Base-by-base conservation (phyloP, 345 rosid species). In the Acer campestre region DNA sequence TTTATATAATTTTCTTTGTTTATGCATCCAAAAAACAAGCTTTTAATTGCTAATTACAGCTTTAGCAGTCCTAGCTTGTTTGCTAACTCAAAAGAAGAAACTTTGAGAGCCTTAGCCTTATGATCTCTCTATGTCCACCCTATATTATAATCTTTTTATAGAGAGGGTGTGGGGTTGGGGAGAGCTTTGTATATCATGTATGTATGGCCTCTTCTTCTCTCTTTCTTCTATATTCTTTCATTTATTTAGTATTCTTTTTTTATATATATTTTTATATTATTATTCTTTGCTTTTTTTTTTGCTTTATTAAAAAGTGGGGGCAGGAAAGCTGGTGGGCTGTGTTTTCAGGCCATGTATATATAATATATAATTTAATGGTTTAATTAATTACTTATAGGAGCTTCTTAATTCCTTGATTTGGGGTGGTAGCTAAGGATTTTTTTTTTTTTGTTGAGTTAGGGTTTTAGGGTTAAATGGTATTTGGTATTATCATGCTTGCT, bases 301-400 rank as follows among this genome's bases (percentile, higher is more conserved):
- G 82, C 87, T 84, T 86, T 87, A 76, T 84, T 72, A 80, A 68
- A 87, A 87, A 87, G 92, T 85, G 82, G 85, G 80, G 82, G 79
- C 78, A 80, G 68, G 78, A 86, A 84, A 84, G 86, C 77, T 80
- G 86, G 83, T 86, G 69, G 76, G 80, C 74, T 31, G 78, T 78
- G 74, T 75, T 78, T 80, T 78, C 80, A 79, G 75, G 51, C 84
- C 80, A 46, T 42, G 10, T 9, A 42, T 42, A 42, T 42, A 42
- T 42, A 42, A 42, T 42, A 75, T 58, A 35, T 35, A 35, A 35
- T 35, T 35, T 35, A 4, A 35, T 35, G 38, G n/a, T 17, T 56
- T 17, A 68, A 68, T 78, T 66, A 72, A 44, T 75, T 65, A 69
- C 53, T 73, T 78, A 49, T 62, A 78, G 68, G 80, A 64, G 56